Percentiles rank a stretch among this genome's conserved stretches.
Conservation (phyloP, 169 alveolate genomes). For the Cryptosporidium tyzzeri region DNA sequence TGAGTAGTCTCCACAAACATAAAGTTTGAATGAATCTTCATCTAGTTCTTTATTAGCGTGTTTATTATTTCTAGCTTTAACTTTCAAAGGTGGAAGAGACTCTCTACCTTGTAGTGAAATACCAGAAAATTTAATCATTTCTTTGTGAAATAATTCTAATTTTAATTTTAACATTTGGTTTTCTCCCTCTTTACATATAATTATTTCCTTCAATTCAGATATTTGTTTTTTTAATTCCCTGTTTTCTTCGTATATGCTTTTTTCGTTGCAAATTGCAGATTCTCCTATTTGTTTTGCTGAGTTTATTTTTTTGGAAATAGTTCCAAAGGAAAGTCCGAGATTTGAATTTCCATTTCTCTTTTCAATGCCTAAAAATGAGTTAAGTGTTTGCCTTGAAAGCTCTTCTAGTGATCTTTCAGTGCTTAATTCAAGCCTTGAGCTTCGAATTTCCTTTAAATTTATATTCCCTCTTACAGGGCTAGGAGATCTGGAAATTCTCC, state of each 20-base stretch:
- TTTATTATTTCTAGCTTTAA: slow-evolving; percentile 19
- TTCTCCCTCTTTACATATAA: slow-evolving; percentile 40
- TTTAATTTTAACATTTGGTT: slow-evolving; percentile 23
- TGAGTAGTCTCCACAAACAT: slow-evolving; percentile 43
- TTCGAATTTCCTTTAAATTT: neutral
- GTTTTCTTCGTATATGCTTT: slow-evolving; percentile 36
- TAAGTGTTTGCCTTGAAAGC: neutral
- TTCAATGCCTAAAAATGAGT: neutral
- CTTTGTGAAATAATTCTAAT: slow-evolving; percentile 39
- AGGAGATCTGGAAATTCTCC: slow-evolving; percentile 69
- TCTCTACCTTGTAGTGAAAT: slow-evolving; percentile 8
- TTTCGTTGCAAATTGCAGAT: slow-evolving; percentile 1
- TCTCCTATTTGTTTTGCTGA: slow-evolving; percentile 17
- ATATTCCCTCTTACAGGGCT: slow-evolving; percentile 48
- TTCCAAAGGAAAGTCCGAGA: neutral
- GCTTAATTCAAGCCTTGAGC: neutral
- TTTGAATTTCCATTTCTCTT: neutral
- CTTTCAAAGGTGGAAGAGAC: slow-evolving; percentile 64
- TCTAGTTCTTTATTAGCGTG: neutral
- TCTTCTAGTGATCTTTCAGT: neutral
- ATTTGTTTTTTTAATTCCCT: slow-evolving; percentile 56
- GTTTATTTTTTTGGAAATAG: slow-evolving; percentile 11
- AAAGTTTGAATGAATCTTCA: slow-evolving; percentile 10
- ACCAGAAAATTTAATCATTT: slow-evolving; percentile 6
- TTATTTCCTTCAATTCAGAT: slow-evolving; percentile 50